Evolutionary conservation across 495 filamentous ascomycete species (phyloP).

Genomic region (Penicillium goetzii): DNA sequence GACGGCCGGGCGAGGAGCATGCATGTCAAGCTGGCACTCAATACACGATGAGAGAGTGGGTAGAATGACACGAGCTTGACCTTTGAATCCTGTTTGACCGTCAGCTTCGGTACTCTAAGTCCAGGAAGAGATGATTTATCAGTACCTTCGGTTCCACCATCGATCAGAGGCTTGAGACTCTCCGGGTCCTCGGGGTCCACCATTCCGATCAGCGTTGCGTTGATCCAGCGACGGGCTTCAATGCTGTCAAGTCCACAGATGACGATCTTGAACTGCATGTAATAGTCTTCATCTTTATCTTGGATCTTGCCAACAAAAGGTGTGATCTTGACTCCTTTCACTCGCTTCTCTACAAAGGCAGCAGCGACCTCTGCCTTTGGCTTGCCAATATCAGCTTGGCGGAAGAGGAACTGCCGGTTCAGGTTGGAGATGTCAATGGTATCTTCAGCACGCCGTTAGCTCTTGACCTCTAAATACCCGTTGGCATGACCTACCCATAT

Average conservation of each 20-base stretch:
- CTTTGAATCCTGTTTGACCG: constrained; percentile 76
- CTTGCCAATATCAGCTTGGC: constrained; percentile 87
- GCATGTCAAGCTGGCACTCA: constrained; percentile 98
- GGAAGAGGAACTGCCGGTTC: constrained; percentile 97
- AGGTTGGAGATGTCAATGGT: constrained; percentile 99
- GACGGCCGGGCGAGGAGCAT: constrained; percentile 89
- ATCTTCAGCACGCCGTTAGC: constrained; percentile 53
- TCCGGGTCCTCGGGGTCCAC: constrained; percentile 79
- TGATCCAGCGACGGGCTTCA: constrained; percentile 97
- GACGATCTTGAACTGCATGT: constrained; percentile 94
- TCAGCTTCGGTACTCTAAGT: constrained; percentile 19
- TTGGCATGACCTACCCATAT: constrained; percentile 72
- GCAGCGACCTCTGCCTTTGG: constrained; percentile 94
- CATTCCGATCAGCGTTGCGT: constrained; percentile 88
- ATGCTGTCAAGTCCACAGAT: constrained; percentile 98
- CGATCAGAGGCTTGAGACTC: constrained; percentile 86
- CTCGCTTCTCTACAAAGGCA: constrained; percentile 82
- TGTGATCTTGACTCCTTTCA: constrained; percentile 89
- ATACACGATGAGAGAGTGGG: constrained; percentile 94
- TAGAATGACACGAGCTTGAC: constrained; percentile 89
- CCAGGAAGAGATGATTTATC: not conserved
- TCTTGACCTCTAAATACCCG: not conserved
- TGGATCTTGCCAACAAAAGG: constrained; percentile 94
- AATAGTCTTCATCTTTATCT: constrained; percentile 96
- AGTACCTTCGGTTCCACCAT: constrained; percentile 92